phyloP scores from a whole-genome alignment of 106 monocot species.

The Apostasia ramifera region DNA sequence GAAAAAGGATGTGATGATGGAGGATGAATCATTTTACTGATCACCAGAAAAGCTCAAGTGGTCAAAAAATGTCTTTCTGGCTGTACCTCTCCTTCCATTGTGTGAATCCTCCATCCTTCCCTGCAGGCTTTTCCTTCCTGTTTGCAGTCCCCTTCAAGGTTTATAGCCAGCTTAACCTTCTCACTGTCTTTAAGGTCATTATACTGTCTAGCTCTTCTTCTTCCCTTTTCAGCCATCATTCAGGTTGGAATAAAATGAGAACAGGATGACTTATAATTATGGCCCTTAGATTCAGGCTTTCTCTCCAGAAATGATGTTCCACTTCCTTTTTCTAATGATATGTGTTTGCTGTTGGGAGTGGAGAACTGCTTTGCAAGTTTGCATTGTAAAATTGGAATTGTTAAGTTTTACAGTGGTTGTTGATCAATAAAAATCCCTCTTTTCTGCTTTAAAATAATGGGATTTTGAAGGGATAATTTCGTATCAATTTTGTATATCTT shows the following conservation, averaged over 20 bases:
- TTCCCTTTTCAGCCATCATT: neutral
- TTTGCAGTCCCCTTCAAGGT: neutral
- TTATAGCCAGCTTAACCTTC: neutral
- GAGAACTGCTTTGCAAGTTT: neutral
- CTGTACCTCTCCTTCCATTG: neutral
- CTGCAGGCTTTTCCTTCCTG: neutral
- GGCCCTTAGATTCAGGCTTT: constrained; percentile 14
- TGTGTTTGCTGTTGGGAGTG: constrained; percentile 23
- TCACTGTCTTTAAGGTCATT: neutral
- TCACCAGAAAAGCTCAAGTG: neutral
- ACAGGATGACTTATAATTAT: neutral
- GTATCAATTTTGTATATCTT: too few species aligned
- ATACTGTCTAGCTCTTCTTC: constrained; percentile 3
- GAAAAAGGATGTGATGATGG: too few species aligned
- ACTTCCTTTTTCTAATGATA: constrained; percentile 7
- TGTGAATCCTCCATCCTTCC: too few species aligned
- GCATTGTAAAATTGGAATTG: too few species aligned
- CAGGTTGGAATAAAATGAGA: neutral
- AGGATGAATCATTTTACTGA: neutral
- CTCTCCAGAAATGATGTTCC: constrained; percentile 11
- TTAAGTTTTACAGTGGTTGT: too few species aligned
- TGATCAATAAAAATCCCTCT: too few species aligned
- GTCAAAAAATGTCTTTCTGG: neutral
- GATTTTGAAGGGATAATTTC: too few species aligned
- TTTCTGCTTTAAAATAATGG: too few species aligned